Conservation (phyloP, 768 basidiomycete genomes). For the Pleurotus cornucopiae region DNA sequence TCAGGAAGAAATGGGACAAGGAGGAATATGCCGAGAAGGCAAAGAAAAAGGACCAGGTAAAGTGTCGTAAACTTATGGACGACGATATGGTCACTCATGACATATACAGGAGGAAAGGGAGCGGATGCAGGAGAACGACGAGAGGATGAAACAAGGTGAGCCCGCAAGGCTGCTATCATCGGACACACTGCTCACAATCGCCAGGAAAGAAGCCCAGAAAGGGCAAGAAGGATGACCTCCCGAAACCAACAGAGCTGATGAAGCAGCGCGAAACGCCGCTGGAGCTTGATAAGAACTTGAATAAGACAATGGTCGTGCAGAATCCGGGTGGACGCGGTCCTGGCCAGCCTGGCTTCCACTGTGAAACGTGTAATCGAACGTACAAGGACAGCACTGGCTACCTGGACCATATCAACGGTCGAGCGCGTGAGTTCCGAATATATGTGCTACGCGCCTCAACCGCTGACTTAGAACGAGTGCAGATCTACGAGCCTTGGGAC, state of each 20-base stretch:
- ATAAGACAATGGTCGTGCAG: slow-evolving; percentile 93
- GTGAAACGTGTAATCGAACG: slow-evolving; percentile 85
- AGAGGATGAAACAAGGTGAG: slow-evolving; percentile 77
- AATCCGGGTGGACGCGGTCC: slow-evolving; percentile 78
- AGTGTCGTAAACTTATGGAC: background rate
- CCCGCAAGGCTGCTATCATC: background rate
- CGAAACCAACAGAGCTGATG: slow-evolving; percentile 92
- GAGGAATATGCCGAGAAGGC: slow-evolving; percentile 86
- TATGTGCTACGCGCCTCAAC: background rate
- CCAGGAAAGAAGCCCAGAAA: slow-evolving; percentile 81
- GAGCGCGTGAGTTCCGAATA: slow-evolving; percentile 66
- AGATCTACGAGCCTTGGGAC: slow-evolving; percentile 95
- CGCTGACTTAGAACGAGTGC: slow-evolving; percentile 6
- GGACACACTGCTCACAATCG: slow-evolving; percentile 4
- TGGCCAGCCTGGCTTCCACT: slow-evolving; percentile 92
- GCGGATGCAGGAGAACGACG: slow-evolving; percentile 83
- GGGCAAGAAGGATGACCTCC: slow-evolving; percentile 69
- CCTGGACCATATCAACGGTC: slow-evolving; percentile 92
- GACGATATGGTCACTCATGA: background rate
- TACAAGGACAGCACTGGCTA: slow-evolving; percentile 95
- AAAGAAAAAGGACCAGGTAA: slow-evolving; percentile 60
- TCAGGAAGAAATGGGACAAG: slow-evolving; percentile 93
- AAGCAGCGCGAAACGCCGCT: slow-evolving; percentile 80
- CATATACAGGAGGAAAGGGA: slow-evolving; percentile 59
- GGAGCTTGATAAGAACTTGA: slow-evolving; percentile 91